These are phyloP conservation scores for Cryptococcus hybrid DNA, from an alignment of 1,284 basidiomycete species.

Conservation along the genomic window DNA sequence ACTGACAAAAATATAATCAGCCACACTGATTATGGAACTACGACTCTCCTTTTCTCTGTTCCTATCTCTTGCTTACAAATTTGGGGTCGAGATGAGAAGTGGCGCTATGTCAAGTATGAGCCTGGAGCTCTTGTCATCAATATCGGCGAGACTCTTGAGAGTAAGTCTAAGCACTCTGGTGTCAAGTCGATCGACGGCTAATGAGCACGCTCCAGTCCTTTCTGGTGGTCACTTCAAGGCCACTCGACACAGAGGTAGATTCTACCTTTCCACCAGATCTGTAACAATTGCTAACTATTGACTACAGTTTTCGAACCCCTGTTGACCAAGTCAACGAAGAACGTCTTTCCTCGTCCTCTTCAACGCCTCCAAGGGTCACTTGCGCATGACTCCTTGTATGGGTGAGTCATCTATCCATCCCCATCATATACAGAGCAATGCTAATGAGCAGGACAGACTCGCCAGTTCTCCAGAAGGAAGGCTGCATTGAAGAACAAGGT, in stretches of 20 bases:
- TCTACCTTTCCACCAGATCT: no score
- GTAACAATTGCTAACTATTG: no score
- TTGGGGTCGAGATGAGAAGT: constrained; percentile 47
- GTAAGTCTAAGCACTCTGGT: constrained; percentile 1
- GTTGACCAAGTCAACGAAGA: constrained; percentile 42
- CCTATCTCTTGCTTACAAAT: constrained; percentile 51
- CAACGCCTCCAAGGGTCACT: constrained; percentile 47
- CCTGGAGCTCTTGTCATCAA: constrained; percentile 33
- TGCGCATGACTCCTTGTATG: constrained; percentile 22
- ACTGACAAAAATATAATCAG: constrained; percentile 22
- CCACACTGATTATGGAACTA: constrained; percentile 50
- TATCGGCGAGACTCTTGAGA: constrained; percentile 33
- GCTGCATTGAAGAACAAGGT: constrained; percentile 33
- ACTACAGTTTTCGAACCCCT: constrained; percentile 41
- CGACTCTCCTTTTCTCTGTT: constrained; percentile 49
- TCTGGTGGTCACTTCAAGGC: constrained; percentile 29
- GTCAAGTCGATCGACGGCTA: not conserved
- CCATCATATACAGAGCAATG: not conserved
- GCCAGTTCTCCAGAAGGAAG: constrained; percentile 34
- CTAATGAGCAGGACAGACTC: constrained; percentile 9
- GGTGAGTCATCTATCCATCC: constrained; percentile 2
- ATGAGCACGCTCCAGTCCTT: not conserved
- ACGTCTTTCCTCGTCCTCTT: constrained; percentile 49
- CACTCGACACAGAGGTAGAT: constrained; percentile 35
- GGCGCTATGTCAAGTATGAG: constrained; percentile 47